Percentiles rank a stretch among this genome's conserved stretches.
Conservation (phyloP, 352 stramenopile species). For the Thraustotheca clavata region DNA sequence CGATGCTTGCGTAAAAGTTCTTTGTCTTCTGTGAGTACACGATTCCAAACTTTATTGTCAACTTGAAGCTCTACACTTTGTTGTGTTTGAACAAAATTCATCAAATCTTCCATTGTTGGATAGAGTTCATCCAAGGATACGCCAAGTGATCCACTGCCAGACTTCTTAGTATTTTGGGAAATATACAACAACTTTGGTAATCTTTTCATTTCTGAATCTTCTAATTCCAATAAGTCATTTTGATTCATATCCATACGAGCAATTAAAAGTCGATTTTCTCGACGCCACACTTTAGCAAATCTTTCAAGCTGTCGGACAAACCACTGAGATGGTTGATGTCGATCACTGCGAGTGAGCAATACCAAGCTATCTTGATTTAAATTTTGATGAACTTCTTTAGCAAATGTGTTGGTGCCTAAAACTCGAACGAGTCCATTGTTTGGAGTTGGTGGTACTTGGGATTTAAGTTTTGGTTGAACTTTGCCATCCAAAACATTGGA, state of each 20-base stretch:
- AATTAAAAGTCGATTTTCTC: not conserved
- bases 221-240: constrained; percentile 17
- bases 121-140: not conserved
- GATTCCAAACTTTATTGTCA: constrained; percentile 16
- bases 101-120: constrained; percentile 17
- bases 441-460: not conserved
- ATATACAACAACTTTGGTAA: constrained; percentile 10
- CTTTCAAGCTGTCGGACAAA: constrained; percentile 5
- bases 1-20: constrained; percentile 13
- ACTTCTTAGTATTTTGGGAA: not conserved
- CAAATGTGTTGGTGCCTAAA: constrained; percentile 15
- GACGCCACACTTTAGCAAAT: constrained; percentile 20
- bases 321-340: constrained; percentile 6
- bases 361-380: not conserved
- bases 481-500: not conserved
- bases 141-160: not conserved
- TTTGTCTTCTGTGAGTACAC: constrained; percentile 1
- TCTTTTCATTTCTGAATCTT: not conserved
- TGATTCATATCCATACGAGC: constrained; percentile 16
- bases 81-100: constrained; percentile 15
- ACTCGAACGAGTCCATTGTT: constrained; percentile 16
- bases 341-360: not conserved
- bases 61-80: not conserved
- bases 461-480: constrained; percentile 13
- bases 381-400: not conserved